Base-by-base conservation (phyloP, 306 rosid species). In the Trifolium dubium region DNA sequence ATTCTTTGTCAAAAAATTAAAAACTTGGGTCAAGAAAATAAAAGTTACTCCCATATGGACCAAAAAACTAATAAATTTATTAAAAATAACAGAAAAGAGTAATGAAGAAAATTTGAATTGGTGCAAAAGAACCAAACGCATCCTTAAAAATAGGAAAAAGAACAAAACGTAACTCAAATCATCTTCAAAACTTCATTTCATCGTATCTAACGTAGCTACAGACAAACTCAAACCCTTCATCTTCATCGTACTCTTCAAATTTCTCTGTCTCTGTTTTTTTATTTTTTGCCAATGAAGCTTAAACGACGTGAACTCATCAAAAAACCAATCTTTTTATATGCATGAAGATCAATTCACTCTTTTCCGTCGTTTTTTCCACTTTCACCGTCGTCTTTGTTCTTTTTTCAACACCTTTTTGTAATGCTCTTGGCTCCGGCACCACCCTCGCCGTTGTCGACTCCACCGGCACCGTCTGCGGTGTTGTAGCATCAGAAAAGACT, bases 381-480 rank as follows among this genome's bases (percentile, higher is more conserved):
- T n/a, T 63, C 76, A 1, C 43, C 13, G 49, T 13, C 15, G 10
- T 68, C n/a, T 3, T 83, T 56, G 1, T 83, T 55, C 15, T 86
- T 50, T 32, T 17, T n/a, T 0, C 40, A 32, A 5, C 50, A 1
- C 77, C 91, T 2, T 47, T 41, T 0, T 61, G 63, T 41, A 49
- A 73, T 68, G 88, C 97, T 32, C 78, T 91, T 60, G 95, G 95
- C 75, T 88, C 97, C 70, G 95, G 92, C 58, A 76, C 90, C 77
- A 88, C 99, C 47, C 85, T 94, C 54, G 93, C 99, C 54, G 63
- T 88, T 56, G 81, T 64, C 69, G 82, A 71, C 81, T 58, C 47
- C 72, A 51, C 95, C 83, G 66, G 73, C 74, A 79, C 86, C 31
- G 90, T 94, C 19, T 94, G 99, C 71, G 99, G 97, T 78, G 14